Percentiles rank a stretch among this genome's conserved stretches.
These are phyloP conservation scores for Colletotrichum agaves DNA, from an alignment of 2,329 filamentous ascomycete genomes.

Conservation along the genomic window DNA sequence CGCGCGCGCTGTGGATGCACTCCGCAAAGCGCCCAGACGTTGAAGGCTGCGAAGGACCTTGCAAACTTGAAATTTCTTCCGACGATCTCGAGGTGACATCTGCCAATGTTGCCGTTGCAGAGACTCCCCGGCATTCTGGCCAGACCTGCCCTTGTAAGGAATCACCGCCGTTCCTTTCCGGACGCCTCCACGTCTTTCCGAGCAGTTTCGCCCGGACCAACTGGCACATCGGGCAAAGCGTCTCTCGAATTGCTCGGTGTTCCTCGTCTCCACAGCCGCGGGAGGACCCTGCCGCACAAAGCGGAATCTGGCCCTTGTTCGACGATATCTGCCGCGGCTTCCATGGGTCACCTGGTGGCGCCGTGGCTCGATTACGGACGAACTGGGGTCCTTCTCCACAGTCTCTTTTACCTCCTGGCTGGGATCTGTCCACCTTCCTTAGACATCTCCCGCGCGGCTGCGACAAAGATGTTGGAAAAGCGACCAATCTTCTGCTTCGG, in stretches of 20 bases:
- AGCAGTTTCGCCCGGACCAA: neutral
- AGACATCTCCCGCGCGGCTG: constrained; percentile 32
- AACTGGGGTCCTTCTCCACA: constrained; percentile 8
- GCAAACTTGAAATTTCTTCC: constrained; percentile 14
- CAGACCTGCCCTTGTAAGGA: constrained; percentile 29
- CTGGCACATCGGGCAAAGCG: constrained; percentile 25
- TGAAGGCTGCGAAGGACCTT: neutral
- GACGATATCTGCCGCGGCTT: constrained; percentile 10
- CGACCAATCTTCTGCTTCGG: neutral
- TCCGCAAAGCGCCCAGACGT: constrained; percentile 19
- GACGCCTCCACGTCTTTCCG: constrained; percentile 16
- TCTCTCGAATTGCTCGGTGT: neutral
- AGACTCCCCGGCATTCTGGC: constrained; percentile 20
- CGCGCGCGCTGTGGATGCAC: constrained; percentile 18
- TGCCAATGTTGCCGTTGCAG: constrained; percentile 27
- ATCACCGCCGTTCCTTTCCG: constrained; percentile 19
- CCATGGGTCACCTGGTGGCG: neutral
- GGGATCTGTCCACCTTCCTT: constrained; percentile 21
- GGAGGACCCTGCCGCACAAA: constrained; percentile 23
- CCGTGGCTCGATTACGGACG: constrained; percentile 24
- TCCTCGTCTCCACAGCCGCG: constrained; percentile 20
- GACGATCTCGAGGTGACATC: constrained; percentile 30
- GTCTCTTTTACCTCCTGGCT: neutral
- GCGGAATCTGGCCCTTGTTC: constrained; percentile 19
- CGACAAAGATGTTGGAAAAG: constrained; percentile 21